phyloP scores from a whole-genome alignment of 2,329 filamentous ascomycete genomes.

The Sporothrix euskadiensis region DNA sequence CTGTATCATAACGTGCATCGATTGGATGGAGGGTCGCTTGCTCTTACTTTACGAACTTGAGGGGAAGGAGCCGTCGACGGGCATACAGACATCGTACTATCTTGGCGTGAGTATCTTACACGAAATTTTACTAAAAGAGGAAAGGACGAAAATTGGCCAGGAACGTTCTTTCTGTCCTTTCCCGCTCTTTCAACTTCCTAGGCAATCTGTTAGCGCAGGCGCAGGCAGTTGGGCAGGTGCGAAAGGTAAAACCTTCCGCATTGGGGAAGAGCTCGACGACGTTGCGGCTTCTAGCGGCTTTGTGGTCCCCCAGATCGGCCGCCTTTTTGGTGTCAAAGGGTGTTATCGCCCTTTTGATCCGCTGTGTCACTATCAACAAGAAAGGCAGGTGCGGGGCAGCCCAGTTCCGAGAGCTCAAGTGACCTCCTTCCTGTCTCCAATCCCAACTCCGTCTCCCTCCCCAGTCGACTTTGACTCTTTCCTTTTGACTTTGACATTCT shows the following conservation, averaged over 20 bases:
- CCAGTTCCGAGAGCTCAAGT: constrained; percentile 12
- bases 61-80: constrained; percentile 2
- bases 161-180: background rate
- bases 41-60: background rate
- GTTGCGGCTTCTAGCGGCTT: constrained; percentile 24
- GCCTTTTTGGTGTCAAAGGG: background rate
- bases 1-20: background rate
- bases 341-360: background rate
- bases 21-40: background rate
- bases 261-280: constrained; percentile 4
- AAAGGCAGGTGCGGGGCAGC: constrained; percentile 6
- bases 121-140: constrained; percentile 12
- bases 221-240: background rate
- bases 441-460: background rate
- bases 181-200: background rate
- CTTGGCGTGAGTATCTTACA: constrained; percentile 13
- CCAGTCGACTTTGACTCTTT: background rate
- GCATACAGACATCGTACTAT: background rate
- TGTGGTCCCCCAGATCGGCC: constrained; percentile 7
- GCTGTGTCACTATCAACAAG: constrained; percentile 16
- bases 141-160: background rate
- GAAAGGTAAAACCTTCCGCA: constrained; percentile 11
- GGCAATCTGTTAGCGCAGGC: background rate
- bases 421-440: background rate
- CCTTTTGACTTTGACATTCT: background rate